Evolutionary conservation across 306 rosid genomes (phyloP), one percentile per base, ranked within the genome.

Genomic region (Trifolium subterraneum): DNA sequence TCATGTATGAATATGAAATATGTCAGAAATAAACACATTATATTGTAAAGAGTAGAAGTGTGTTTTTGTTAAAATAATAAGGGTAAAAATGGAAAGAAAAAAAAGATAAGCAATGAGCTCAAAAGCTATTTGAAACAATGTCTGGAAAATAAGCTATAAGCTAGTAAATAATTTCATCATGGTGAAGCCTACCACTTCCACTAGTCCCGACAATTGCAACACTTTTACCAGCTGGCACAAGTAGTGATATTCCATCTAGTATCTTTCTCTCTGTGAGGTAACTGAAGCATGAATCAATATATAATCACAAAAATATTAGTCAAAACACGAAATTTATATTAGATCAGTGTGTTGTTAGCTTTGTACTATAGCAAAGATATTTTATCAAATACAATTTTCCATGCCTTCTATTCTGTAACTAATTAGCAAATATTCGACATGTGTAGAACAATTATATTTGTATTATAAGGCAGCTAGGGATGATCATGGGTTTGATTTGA

Each of bases 171-270:
- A 70, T 33, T 61, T 61, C 74, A 62, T 70, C 73, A 76, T 38
- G 76, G 63, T 67, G 71, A 73, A 80, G 63, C 96, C 88, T 88
- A 94, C 98, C 98, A 86, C 98, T 94, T 78, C 98, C 96, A 78
- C 98, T 94, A 58, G 98, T 94, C 62, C 98, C 98, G 66, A 94
- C 98, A 76, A 94, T 94, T 68, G 98, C 98, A 81, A 94, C 97
- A 83, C 97, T 94, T 89, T 91, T 92, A 74, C 98, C 97, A 33
- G 97, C 93, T 18, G 98, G 95, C 50, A 94, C 93, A 73, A 78
- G 65, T 74, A 94, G 86, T 61, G 98, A 94, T 82, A 94, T 74
- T 66, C 93, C 97, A 79, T 88, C 97, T 68, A 94, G 98, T 90
- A 94, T 94, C 85, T 92, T 91, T 79, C 97, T 90, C 68, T 88